Evolutionary conservation across 176 grass and related monocot genomes (phyloP).

Genomic region (Dendrocalamus sinicus): DNA sequence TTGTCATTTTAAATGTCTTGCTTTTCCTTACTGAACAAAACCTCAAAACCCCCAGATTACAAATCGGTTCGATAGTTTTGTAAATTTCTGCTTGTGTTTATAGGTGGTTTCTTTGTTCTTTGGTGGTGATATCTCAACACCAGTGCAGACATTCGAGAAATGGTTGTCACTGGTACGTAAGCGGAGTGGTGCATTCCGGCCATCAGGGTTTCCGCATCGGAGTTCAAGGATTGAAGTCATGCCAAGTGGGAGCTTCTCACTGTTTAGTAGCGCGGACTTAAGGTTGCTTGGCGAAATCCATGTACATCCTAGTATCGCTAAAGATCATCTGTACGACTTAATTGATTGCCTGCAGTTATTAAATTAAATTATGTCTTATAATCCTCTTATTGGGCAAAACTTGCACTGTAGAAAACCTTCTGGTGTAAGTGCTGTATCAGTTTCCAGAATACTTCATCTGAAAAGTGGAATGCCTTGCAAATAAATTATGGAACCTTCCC

Average conservation of each 20-base stretch:
- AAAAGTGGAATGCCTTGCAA: constrained; percentile 17
- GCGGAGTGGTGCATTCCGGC: constrained; percentile 62
- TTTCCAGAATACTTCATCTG: background rate
- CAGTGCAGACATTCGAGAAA: constrained; percentile 75
- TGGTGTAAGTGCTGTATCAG: constrained; percentile 20
- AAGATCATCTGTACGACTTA: background rate
- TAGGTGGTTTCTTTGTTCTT: constrained; percentile 86
- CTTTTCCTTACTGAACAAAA: constrained; percentile 10
- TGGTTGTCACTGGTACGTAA: constrained; percentile 88
- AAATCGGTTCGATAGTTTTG: background rate
- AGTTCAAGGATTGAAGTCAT: constrained; percentile 68
- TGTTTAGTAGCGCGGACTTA: constrained; percentile 49
- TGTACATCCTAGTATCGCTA: constrained; percentile 22
- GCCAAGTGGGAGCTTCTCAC: constrained; percentile 67
- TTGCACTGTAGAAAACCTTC: background rate
- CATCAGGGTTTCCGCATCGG: constrained; percentile 76
- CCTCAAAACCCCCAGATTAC: background rate
- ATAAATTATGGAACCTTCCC: constrained; percentile 18
- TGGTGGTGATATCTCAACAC: constrained; percentile 62
- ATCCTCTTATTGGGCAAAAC: background rate
- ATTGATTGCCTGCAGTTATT: constrained; percentile 3
- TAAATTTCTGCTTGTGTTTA: constrained; percentile 35
- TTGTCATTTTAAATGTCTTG: background rate
- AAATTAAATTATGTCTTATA: background rate
- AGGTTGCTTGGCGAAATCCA: constrained; percentile 52